A percentile compares a stretch with the other conserved stretches of the same genome.
Evolutionary conservation across 345 rosid species (phyloP).

Genomic region (Raphanus sativus): DNA sequence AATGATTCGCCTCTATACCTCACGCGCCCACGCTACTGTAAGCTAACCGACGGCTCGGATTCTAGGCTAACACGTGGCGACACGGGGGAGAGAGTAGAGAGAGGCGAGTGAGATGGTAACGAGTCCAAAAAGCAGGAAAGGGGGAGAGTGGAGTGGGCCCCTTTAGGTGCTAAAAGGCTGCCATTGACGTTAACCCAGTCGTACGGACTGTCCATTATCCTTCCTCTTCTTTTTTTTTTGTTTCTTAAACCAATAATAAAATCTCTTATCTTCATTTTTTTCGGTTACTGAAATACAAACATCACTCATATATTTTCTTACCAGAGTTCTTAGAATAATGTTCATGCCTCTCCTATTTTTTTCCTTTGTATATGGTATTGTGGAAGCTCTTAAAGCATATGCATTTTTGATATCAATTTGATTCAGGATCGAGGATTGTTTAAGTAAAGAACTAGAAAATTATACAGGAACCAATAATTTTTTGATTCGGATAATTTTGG

Average conservation of each 20-base stretch:
- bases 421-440: not conserved
- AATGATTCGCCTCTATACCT: not conserved
- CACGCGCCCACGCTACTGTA: constrained; percentile 7
- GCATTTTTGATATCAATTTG: not conserved
- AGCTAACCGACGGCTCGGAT: not conserved
- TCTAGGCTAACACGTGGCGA: not conserved
- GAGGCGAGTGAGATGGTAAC: not conserved
- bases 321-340: not conserved
- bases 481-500: not conserved
- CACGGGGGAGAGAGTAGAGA: constrained; percentile 9
- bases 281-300: not conserved
- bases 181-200: constrained; percentile 37
- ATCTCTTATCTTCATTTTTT: not conserved
- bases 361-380: not conserved
- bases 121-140: constrained; percentile 8
- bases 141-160: not conserved
- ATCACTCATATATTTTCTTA: not conserved
- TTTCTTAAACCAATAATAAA: not conserved
- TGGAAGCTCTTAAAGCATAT: not conserved
- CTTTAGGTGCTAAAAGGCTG: constrained; percentile 30
- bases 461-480: no score
- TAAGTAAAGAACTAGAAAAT: not conserved
- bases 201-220: constrained; percentile 36
- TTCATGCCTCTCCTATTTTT: not conserved
- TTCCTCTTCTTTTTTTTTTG: not conserved